Conservation (phyloP, 2,329 filamentous ascomycete genomes). For the Aphanocladium album region DNA sequence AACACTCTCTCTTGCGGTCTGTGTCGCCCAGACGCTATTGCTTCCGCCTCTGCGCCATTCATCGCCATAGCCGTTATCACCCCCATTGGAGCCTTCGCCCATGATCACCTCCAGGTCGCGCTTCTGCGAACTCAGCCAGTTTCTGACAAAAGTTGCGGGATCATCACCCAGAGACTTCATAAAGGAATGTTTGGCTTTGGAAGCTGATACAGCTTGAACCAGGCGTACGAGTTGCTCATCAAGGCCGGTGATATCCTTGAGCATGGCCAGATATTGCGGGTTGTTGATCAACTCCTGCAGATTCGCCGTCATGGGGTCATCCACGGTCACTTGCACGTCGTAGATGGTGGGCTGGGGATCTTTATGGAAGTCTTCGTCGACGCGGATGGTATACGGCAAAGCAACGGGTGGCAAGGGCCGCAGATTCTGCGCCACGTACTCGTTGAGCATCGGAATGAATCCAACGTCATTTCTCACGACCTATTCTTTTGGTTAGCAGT, state of each 20-base stretch:
- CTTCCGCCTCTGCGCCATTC: conserved; percentile 63
- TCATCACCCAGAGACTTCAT: conserved; percentile 73
- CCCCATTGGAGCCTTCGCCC: conserved; percentile 67
- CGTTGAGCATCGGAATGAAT: conserved; percentile 79
- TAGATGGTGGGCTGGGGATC: conserved; percentile 77
- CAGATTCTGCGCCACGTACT: conserved; percentile 74
- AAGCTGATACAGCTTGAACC: conserved; percentile 75
- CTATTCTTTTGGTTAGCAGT: conserved; percentile 35
- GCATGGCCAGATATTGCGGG: conserved; percentile 62
- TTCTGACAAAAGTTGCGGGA: conserved; percentile 75
- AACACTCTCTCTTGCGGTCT: conserved; percentile 58
- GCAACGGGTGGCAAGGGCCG: conserved; percentile 74
- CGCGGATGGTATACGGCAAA: conserved; percentile 86
- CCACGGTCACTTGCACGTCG: conserved; percentile 78
- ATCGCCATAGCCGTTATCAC: conserved; percentile 51
- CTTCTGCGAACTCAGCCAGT: conserved; percentile 89
- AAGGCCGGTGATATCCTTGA: conserved; percentile 69
- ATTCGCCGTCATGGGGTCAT: conserved; percentile 71
- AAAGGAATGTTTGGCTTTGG: conserved; percentile 88
- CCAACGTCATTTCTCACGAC: conserved; percentile 72
- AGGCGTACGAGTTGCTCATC: conserved; percentile 84
- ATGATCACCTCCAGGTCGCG: conserved; percentile 83
- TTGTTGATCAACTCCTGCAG: conserved; percentile 63
- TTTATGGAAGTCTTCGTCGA: conserved; percentile 78
- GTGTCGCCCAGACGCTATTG: conserved; percentile 51